Conservation (phyloP, 768 basidiomycete genomes). For the Russula sp. region DNA sequence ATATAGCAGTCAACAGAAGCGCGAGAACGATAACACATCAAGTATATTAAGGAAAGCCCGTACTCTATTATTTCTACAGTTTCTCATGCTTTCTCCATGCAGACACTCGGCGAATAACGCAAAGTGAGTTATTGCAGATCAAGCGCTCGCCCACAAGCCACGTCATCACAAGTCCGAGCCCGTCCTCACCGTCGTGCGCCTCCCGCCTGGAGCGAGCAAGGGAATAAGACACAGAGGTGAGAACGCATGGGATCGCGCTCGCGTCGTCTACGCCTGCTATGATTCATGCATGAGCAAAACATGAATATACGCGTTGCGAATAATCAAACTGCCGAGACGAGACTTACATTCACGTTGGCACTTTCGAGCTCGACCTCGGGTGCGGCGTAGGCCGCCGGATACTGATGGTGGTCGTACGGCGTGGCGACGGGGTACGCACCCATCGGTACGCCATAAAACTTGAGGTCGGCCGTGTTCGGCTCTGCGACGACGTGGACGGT, state of each 20-base stretch:
- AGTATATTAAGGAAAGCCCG: conserved; percentile 27
- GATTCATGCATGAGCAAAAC: conserved; percentile 45
- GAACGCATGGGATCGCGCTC: conserved; percentile 47
- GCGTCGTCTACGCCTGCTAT: conserved; percentile 44
- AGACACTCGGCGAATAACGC: conserved; percentile 16
- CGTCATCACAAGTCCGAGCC: conserved; percentile 43
- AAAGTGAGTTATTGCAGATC: background rate
- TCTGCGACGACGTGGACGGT: conserved; percentile 68
- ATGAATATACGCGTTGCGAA: conserved; percentile 41
- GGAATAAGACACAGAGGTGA: conserved; percentile 17
- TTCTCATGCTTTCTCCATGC: conserved; percentile 42
- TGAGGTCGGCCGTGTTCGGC: conserved; percentile 59
- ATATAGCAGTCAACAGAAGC: background rate
- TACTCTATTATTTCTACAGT: conserved; percentile 40
- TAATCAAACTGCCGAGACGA: conserved; percentile 38
- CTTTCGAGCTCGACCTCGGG: conserved; percentile 31
- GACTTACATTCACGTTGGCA: conserved; percentile 34
- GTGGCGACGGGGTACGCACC: conserved; percentile 50
- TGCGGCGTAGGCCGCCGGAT: conserved; percentile 24
- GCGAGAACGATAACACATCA: background rate
- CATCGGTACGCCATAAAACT: conserved; percentile 61
- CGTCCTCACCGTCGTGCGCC: conserved; percentile 45
- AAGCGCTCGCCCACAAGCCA: conserved; percentile 35
- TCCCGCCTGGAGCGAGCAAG: conserved; percentile 39
- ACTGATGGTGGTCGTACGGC: conserved; percentile 41